Evolutionary conservation across 495 filamentous ascomycete species (phyloP).

Genomic region (Penicillium lagena): DNA sequence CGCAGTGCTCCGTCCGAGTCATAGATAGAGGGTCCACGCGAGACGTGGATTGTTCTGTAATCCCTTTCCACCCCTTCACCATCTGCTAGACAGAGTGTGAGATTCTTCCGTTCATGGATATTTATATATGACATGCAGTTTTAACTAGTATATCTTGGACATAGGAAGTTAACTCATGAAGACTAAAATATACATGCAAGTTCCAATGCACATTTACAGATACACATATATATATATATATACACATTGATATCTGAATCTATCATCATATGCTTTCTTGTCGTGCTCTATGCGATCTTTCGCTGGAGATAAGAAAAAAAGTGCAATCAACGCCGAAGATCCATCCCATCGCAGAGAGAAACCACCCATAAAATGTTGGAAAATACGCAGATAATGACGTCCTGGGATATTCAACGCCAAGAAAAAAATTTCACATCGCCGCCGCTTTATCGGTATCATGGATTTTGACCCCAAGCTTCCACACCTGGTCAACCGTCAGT

Average conservation of each 20-base stretch:
- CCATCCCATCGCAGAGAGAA: no score
- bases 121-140: background rate
- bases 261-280: no score
- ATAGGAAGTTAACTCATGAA: no score
- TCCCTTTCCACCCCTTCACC: background rate
- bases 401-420: background rate
- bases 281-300: no score
- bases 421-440: background rate
- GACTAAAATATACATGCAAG: background rate
- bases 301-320: no score
- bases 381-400: background rate
- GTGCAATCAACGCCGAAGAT: no score
- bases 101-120: background rate
- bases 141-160: background rate
- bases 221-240: no score
- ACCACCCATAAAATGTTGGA: constrained; percentile 1
- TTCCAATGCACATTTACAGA: background rate
- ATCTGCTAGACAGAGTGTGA: constrained; percentile 4
- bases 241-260: no score
- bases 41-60: background rate
- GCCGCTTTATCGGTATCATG: constrained; percentile 28
- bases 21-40: background rate
- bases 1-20: constrained; percentile 6
- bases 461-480: constrained; percentile 65
- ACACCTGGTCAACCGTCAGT: constrained; percentile 64